Evolutionary conservation across 306 rosid species (phyloP).

Genomic region (Coriaria nepalensis): DNA sequence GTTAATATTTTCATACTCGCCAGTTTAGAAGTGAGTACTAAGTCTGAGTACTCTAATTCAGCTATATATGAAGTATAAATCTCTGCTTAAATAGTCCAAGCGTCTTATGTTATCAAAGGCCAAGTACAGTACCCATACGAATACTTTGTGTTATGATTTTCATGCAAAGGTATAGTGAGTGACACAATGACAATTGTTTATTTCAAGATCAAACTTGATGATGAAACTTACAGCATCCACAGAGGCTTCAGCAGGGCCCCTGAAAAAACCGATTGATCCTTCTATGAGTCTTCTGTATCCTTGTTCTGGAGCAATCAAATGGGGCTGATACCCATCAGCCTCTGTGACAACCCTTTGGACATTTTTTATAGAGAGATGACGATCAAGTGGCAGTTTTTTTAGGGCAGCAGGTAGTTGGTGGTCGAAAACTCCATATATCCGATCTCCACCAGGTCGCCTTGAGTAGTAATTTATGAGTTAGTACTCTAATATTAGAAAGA

Average conservation of each 20-base stretch:
- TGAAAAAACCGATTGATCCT: slow-evolving; percentile 80
- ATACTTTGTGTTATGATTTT: too few species aligned
- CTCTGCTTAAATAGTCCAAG: too few species aligned
- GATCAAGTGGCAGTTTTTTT: slow-evolving; percentile 90
- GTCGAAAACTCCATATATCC: slow-evolving; percentile 92
- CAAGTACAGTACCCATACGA: too few species aligned
- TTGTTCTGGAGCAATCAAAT: slow-evolving; percentile 98
- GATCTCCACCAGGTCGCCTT: slow-evolving; percentile 99
- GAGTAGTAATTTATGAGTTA: slow-evolving; percentile 11
- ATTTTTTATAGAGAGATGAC: slow-evolving; percentile 75
- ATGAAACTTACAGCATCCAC: slow-evolving; percentile 82
- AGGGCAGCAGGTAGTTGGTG: slow-evolving; percentile 94
- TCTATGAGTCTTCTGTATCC: slow-evolving; percentile 97
- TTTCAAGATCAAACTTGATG: background rate
- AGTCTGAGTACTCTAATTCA: too few species aligned
- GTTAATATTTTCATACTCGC: too few species aligned
- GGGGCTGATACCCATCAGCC: slow-evolving; percentile 99
- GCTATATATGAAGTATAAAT: too few species aligned
- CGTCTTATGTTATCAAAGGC: too few species aligned
- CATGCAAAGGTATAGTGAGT: too few species aligned
- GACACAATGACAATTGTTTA: background rate
- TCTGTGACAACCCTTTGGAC: slow-evolving; percentile 88
- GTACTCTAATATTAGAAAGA: slow-evolving; percentile 5
- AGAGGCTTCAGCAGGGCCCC: slow-evolving; percentile 99
- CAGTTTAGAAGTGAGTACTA: too few species aligned